Percentiles rank a stretch among this genome's conserved stretches.
Conservation (phyloP, 208 protist species). For the Trypanosoma lewisi region DNA sequence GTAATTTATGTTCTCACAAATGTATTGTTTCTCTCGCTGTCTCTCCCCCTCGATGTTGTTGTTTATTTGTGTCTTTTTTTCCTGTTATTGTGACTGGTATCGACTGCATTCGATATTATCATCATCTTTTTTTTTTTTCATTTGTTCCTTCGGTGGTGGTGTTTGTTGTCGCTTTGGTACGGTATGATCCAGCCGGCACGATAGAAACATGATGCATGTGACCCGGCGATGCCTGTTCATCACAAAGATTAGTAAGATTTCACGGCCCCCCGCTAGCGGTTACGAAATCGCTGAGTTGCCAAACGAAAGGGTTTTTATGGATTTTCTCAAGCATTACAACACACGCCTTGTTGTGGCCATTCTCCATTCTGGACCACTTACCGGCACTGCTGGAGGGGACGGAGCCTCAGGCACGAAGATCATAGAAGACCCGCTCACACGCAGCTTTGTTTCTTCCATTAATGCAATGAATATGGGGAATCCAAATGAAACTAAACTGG, state of each 20-base stretch:
- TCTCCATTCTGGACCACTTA: conserved; percentile 51
- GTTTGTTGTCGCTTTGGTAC: background rate
- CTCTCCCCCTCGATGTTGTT: conserved; percentile 7
- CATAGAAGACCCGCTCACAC: conserved; percentile 54
- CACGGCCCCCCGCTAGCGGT: conserved; percentile 63
- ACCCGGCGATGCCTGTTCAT: conserved; percentile 42
- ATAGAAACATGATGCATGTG: conserved; percentile 32
- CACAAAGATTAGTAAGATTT: conserved; percentile 61
- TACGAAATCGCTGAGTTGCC: conserved; percentile 86
- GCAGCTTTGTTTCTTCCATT: conserved; percentile 76
- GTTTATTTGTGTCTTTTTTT: conserved; percentile 13
- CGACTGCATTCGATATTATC: background rate
- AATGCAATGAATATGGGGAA: conserved; percentile 78
- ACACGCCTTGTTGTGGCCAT: conserved; percentile 61
- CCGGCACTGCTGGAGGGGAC: conserved; percentile 2
- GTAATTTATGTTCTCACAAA: conserved; percentile 2
- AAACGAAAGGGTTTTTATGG: conserved; percentile 69
- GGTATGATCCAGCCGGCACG: background rate
- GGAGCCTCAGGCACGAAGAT: conserved; percentile 17
- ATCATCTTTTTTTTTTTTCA: background rate
- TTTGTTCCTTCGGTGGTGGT: no score
- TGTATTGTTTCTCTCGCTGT: background rate
- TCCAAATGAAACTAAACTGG: conserved; percentile 72
- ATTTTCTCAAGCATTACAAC: conserved; percentile 68
- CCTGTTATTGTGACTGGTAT: conserved; percentile 15